These are phyloP conservation scores for Amaranthus cruentus DNA, from an alignment of 148 eudicot genomes.

Conservation along the genomic window DNA sequence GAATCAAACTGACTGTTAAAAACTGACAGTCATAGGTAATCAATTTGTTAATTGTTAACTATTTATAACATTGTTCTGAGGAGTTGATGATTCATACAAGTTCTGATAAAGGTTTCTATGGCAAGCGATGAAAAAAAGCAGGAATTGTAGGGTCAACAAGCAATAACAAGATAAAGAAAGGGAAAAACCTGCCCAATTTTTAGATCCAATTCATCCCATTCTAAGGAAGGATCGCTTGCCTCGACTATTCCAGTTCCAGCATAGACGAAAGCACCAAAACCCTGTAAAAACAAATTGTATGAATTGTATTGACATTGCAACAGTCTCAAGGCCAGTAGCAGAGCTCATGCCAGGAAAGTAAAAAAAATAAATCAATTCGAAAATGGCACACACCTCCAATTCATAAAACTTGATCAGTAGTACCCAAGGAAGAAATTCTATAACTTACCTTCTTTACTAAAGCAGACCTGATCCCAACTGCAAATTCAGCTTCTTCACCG, in stretches of 20 bases:
- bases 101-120: not conserved
- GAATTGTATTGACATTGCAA: not conserved
- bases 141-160: constrained; percentile 1
- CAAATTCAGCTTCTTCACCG: constrained; percentile 92
- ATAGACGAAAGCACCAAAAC: constrained; percentile 66
- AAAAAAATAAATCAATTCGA: not conserved
- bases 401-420: not conserved
- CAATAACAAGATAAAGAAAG: constrained; percentile 1
- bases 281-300: constrained; percentile 35
- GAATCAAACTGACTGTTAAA: constrained; percentile 4
- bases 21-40: not conserved
- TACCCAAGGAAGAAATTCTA: constrained; percentile 9
- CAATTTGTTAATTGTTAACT: constrained; percentile 3
- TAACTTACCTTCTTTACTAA: constrained; percentile 63
- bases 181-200: constrained; percentile 86
- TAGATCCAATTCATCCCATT: constrained; percentile 95
- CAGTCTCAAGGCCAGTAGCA: not conserved
- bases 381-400: constrained; percentile 3
- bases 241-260: constrained; percentile 98
- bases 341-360: not conserved
- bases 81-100: not conserved
- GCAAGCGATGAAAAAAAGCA: not conserved
- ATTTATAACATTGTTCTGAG: no score
- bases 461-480: constrained; percentile 96
- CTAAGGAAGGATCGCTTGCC: constrained; percentile 74